Conservation (phyloP, 495 filamentous ascomycete genomes). For the Hyaloscypha bicolor region DNA sequence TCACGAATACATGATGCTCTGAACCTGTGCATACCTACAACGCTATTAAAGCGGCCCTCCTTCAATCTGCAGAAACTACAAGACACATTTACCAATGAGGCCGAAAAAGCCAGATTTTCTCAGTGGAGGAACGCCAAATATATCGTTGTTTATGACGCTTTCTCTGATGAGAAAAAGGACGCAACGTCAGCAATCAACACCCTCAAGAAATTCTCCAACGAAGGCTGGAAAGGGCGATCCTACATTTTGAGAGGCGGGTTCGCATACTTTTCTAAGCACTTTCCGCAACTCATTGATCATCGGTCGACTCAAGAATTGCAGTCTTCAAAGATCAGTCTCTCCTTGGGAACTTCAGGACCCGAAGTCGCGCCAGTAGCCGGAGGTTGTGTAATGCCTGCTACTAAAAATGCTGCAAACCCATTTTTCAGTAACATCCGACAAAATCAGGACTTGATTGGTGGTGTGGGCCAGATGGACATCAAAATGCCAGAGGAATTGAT, state of each 20-base stretch:
- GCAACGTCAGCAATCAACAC: conserved; percentile 76
- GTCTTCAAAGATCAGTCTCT: conserved; percentile 47
- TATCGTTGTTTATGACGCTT: conserved; percentile 86
- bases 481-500: conserved; percentile 63
- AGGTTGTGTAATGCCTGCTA: conserved; percentile 79
- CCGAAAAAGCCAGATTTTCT: conserved; percentile 73
- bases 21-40: conserved; percentile 95
- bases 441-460: conserved; percentile 93
- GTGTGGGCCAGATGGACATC: conserved; percentile 87
- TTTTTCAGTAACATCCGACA: conserved; percentile 97
- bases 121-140: conserved; percentile 71
- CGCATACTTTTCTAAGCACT: conserved; percentile 48
- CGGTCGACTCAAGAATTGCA: conserved; percentile 40
- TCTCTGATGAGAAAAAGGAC: conserved; percentile 76
- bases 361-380: conserved; percentile 77
- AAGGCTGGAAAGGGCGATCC: conserved; percentile 76
- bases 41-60: conserved; percentile 84
- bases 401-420: conserved; percentile 70
- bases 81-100: conserved; percentile 79
- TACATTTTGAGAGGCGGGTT: conserved; percentile 70
- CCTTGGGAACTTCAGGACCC: conserved; percentile 51
- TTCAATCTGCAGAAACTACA: conserved; percentile 90
- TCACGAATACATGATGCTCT: conserved; percentile 77
- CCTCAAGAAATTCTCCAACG: conserved; percentile 86
- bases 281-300: conserved; percentile 52